These are phyloP conservation scores for Sugiyamaella mastotermitis DNA, from an alignment of 805 yeast genomes.

Conservation along the genomic window DNA sequence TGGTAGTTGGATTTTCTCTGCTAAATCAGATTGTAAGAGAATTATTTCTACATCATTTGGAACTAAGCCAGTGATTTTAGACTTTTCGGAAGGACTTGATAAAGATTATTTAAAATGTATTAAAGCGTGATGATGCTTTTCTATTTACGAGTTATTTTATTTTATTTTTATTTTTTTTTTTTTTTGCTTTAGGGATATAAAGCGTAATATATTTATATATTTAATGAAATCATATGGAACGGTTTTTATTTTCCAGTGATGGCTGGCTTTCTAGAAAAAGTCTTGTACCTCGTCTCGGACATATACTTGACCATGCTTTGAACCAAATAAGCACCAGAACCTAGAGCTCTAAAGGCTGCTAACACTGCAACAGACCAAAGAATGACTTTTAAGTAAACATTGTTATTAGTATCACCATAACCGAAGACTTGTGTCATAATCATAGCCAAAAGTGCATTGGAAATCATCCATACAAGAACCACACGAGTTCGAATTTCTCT, in stretches of 20 bases:
- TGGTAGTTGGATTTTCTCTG: constrained; percentile 31
- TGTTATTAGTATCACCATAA: constrained; percentile 57
- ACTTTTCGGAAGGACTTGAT: constrained; percentile 28
- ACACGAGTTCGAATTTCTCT: constrained; percentile 92
- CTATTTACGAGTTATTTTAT: not conserved
- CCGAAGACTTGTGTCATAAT: constrained; percentile 78
- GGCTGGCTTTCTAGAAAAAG: constrained; percentile 5
- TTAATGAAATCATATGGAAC: not conserved
- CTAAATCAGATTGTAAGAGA: constrained; percentile 23
- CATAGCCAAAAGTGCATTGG: constrained; percentile 77
- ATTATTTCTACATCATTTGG: constrained; percentile 33
- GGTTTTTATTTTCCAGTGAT: constrained; percentile 6
- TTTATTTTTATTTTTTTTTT: no score
- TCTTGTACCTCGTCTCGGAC: constrained; percentile 14
- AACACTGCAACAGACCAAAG: constrained; percentile 89
- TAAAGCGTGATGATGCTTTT: constrained; percentile 6
- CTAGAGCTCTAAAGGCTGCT: constrained; percentile 75
- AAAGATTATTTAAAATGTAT: constrained; percentile 16
- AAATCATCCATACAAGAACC: constrained; percentile 89
- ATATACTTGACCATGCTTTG: constrained; percentile 28
- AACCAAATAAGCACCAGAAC: constrained; percentile 66
- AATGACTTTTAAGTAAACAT: constrained; percentile 75
- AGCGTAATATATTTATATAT: not conserved
- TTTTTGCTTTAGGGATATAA: not conserved
- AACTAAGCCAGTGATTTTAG: constrained; percentile 27